phyloP scores from a whole-genome alignment of 2,329 filamentous ascomycete genomes.

The Paraphaeosphaeria sporulosa region DNA sequence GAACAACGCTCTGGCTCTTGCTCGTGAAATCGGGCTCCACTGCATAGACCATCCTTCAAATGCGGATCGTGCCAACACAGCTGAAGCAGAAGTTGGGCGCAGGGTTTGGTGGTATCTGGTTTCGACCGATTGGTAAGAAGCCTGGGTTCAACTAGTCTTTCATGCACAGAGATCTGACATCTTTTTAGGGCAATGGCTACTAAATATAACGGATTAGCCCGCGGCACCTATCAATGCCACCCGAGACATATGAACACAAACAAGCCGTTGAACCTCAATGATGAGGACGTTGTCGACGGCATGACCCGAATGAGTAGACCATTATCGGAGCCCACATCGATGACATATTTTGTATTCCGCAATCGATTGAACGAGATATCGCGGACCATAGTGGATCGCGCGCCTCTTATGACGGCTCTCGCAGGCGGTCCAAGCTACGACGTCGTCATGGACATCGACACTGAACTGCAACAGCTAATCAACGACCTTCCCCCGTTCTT shows the following conservation, averaged over 20 bases:
- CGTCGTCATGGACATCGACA: slow-evolving; percentile 39
- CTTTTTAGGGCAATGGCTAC: slow-evolving; percentile 34
- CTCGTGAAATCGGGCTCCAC: slow-evolving; percentile 25
- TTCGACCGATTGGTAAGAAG: slow-evolving; percentile 22
- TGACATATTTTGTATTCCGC: slow-evolving; percentile 50
- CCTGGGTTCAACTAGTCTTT: not conserved
- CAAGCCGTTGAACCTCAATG: slow-evolving; percentile 48
- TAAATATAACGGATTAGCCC: slow-evolving; percentile 43
- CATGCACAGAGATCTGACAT: slow-evolving; percentile 14
- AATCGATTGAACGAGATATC: slow-evolving; percentile 46
- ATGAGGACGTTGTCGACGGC: slow-evolving; percentile 45
- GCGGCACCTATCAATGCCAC: slow-evolving; percentile 49
- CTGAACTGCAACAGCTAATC: slow-evolving; percentile 38
- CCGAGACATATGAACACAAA: slow-evolving; percentile 49
- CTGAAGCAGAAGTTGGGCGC: slow-evolving; percentile 45
- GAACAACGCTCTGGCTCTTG: slow-evolving; percentile 37
- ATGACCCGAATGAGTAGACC: slow-evolving; percentile 20
- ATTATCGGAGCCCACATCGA: slow-evolving; percentile 43
- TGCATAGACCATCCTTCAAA: slow-evolving; percentile 24
- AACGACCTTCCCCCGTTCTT: slow-evolving; percentile 46
- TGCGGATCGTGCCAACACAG: slow-evolving; percentile 25
- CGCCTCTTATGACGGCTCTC: slow-evolving; percentile 28
- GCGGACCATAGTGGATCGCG: slow-evolving; percentile 46
- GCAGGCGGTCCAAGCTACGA: slow-evolving; percentile 35
- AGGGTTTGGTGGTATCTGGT: slow-evolving; percentile 53